phyloP scores from a whole-genome alignment of 257 asterid species.

The Datura wrightii region DNA sequence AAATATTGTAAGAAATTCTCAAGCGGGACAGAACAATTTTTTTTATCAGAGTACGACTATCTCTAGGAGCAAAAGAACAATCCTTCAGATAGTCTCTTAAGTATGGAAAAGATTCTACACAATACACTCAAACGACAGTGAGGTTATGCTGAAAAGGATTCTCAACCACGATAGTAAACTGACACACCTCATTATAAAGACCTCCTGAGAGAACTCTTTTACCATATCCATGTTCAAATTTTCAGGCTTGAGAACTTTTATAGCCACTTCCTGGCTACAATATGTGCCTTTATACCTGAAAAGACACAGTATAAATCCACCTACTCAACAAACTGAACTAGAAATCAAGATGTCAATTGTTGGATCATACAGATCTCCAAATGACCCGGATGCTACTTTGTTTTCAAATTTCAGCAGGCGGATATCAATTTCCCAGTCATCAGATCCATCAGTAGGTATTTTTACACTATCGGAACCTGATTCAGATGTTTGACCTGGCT shows the following conservation, averaged over 20 bases:
- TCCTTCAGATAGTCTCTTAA: not conserved
- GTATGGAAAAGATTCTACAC: constrained; percentile 1
- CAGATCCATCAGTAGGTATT: constrained; percentile 54
- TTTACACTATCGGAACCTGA: constrained; percentile 44
- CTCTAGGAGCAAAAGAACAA: constrained; percentile 13
- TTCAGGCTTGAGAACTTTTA: constrained; percentile 57
- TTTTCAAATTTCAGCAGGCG: constrained; percentile 46
- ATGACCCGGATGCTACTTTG: constrained; percentile 55
- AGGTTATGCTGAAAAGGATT: constrained; percentile 4
- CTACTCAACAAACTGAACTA: constrained; percentile 16
- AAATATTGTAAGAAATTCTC: not conserved
- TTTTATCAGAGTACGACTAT: not conserved
- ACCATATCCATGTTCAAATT: constrained; percentile 49
- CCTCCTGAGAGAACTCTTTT: constrained; percentile 57
- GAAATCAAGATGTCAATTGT: not conserved
- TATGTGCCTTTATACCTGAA: constrained; percentile 55
- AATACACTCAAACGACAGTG: not conserved
- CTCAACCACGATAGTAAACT: constrained; percentile 20
- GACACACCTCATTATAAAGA: constrained; percentile 57
- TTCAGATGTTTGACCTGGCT: constrained; percentile 32
- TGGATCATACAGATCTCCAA: constrained; percentile 51
- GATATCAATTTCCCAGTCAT: constrained; percentile 58
- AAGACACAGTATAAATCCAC: constrained; percentile 16
- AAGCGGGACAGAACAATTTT: not conserved
- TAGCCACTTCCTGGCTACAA: constrained; percentile 62